phyloP scores from a whole-genome alignment of 1,284 basidiomycete genomes.

The Cutaneotrichosporon sp. region DNA sequence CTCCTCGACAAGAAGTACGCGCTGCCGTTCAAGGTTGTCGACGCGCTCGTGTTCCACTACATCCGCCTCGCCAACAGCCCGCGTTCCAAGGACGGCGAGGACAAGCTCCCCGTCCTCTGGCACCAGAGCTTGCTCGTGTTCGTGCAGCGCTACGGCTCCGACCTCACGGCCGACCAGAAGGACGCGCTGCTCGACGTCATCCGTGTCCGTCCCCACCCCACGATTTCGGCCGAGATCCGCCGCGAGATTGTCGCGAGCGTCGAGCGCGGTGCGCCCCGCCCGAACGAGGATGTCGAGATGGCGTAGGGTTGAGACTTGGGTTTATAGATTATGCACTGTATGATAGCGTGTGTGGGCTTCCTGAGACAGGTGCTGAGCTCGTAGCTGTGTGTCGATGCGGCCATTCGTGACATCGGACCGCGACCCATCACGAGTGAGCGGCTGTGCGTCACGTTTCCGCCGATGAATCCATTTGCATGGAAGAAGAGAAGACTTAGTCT shows the following conservation, averaged over 20 bases:
- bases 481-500: too few species aligned
- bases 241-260: constrained; percentile 66
- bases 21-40: constrained; percentile 96
- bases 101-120: constrained; percentile 91
- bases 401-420: too few species aligned
- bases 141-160: constrained; percentile 92
- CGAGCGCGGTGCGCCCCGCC: constrained; percentile 55
- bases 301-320: constrained; percentile 18
- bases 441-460: too few species aligned
- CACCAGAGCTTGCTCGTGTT: constrained; percentile 96
- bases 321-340: constrained; percentile 1
- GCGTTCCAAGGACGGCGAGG: constrained; percentile 62
- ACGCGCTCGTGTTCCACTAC: constrained; percentile 97
- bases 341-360: too few species aligned
- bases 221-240: constrained; percentile 87
- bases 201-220: constrained; percentile 79
- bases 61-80: constrained; percentile 91
- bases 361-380: too few species aligned
- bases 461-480: too few species aligned
- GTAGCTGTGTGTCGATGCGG: too few species aligned
- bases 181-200: constrained; percentile 94
- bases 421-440: too few species aligned
- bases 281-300: constrained; percentile 52
- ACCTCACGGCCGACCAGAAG: constrained; percentile 96
- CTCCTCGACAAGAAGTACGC: constrained; percentile 98